These are phyloP conservation scores for Asterionellopsis glacialis DNA, from an alignment of 108 stramenopile species.

Conservation along the genomic window DNA sequence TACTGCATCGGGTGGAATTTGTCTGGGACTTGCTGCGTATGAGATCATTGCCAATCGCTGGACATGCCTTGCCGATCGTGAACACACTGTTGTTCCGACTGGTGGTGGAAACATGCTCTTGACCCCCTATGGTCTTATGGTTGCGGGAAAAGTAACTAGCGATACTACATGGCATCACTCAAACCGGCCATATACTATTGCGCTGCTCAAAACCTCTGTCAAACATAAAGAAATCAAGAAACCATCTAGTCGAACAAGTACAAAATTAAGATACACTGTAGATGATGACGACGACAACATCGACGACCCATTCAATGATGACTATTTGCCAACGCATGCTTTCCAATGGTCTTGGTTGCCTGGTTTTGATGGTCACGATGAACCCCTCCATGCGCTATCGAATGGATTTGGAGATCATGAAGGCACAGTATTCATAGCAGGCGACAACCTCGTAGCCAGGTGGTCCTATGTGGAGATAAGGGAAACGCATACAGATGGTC, in stretches of 20 bases:
- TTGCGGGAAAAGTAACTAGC: slow-evolving; percentile 69
- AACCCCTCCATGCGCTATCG: slow-evolving; percentile 79
- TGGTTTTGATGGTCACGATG: slow-evolving; percentile 87
- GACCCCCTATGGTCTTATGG: slow-evolving; percentile 83
- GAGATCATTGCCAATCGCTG: slow-evolving; percentile 71
- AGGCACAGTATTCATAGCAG: slow-evolving; percentile 87
- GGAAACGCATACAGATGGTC: slow-evolving; percentile 10
- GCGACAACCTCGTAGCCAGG: slow-evolving; percentile 82
- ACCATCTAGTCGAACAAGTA: slow-evolving; percentile 5
- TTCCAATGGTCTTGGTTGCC: slow-evolving; percentile 96
- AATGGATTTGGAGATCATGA: slow-evolving; percentile 78
- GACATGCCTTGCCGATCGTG: slow-evolving; percentile 82
- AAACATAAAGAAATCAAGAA: slow-evolving; percentile 20
- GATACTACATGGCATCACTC: slow-evolving; percentile 72
- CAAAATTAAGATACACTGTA: neutral
- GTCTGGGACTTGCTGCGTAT: slow-evolving; percentile 77
- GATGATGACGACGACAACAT: slow-evolving; percentile 20
- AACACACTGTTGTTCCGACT: slow-evolving; percentile 76
- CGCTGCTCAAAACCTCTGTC: slow-evolving; percentile 70
- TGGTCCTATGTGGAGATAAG: slow-evolving; percentile 61
- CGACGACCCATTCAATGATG: slow-evolving; percentile 16
- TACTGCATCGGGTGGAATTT: slow-evolving; percentile 50
- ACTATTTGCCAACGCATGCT: slow-evolving; percentile 36
- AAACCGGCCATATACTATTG: slow-evolving; percentile 74
- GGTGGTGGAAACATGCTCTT: slow-evolving; percentile 86